Evolutionary conservation across 805 yeast species (phyloP).

Genomic region (Hanseniaspora singularis): DNA sequence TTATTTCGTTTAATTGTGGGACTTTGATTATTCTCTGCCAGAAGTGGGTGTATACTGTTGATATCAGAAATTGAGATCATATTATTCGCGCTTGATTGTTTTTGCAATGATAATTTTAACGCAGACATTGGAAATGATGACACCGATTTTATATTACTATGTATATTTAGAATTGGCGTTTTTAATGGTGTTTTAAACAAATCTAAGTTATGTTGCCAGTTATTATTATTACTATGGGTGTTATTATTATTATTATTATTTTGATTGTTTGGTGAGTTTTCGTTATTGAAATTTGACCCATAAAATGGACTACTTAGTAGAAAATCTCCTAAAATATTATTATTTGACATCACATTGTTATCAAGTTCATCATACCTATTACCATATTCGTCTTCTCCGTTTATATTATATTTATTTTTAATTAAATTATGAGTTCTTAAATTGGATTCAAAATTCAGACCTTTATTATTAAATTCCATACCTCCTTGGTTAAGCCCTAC

Average conservation of each 20-base stretch:
- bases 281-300: too few species aligned
- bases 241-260: not conserved
- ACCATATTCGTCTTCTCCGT: not conserved
- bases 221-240: not conserved
- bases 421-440: not conserved
- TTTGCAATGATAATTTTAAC: constrained; percentile 1
- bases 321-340: constrained; percentile 8
- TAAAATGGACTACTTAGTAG: constrained; percentile 8
- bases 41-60: not conserved
- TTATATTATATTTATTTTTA: not conserved
- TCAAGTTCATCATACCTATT: too few species aligned
- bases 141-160: not conserved
- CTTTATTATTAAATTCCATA: not conserved
- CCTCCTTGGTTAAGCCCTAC: too few species aligned
- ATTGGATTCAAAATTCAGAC: constrained; percentile 9
- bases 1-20: constrained; percentile 1
- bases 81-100: constrained; percentile 10
- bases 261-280: too few species aligned
- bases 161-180: not conserved
- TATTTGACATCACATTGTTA: too few species aligned
- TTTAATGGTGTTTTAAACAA: constrained; percentile 11
- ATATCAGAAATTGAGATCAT: not conserved
- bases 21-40: constrained; percentile 2
- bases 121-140: not conserved
- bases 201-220: not conserved